Evolutionary conservation across 1,284 basidiomycete species (phyloP).

Genomic region (Trichosporon coremiiforme): DNA sequence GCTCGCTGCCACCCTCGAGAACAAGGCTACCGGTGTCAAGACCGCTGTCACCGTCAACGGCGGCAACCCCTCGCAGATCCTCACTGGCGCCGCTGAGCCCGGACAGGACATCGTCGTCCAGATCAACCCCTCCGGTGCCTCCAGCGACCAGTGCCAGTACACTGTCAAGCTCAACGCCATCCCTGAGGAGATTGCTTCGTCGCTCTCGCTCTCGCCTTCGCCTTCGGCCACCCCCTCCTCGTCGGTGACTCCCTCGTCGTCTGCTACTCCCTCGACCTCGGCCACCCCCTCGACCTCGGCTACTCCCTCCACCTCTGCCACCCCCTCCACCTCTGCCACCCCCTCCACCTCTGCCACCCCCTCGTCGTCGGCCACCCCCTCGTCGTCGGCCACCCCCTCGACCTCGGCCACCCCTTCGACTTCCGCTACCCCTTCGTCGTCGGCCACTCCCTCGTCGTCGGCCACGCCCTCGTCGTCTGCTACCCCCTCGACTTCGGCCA

Average conservation of each 20-base stretch:
- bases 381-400: background rate
- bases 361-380: background rate
- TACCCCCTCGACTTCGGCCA: no score
- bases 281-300: background rate
- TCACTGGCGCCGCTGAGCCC: constrained; percentile 13
- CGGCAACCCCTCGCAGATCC: constrained; percentile 1
- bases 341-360: background rate
- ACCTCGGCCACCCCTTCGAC: no score
- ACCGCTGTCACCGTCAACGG: constrained; percentile 16
- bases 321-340: background rate
- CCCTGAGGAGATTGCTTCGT: background rate
- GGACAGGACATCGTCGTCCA: constrained; percentile 19
- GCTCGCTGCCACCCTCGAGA: constrained; percentile 14
- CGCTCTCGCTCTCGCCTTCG: background rate
- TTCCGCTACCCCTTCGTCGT: no score
- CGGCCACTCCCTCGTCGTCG: no score
- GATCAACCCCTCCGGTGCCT: constrained; percentile 23
- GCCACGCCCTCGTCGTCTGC: no score
- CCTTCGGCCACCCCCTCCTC: background rate
- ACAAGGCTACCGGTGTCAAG: constrained; percentile 23
- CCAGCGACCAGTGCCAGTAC: constrained; percentile 24
- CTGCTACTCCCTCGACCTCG: background rate
- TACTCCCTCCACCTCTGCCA: background rate
- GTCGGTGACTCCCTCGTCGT: constrained; percentile 5
- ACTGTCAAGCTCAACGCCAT: constrained; percentile 6